Base-by-base conservation (phyloP, 2,329 filamentous ascomycete species). In the Alternaria gansuensis region DNA sequence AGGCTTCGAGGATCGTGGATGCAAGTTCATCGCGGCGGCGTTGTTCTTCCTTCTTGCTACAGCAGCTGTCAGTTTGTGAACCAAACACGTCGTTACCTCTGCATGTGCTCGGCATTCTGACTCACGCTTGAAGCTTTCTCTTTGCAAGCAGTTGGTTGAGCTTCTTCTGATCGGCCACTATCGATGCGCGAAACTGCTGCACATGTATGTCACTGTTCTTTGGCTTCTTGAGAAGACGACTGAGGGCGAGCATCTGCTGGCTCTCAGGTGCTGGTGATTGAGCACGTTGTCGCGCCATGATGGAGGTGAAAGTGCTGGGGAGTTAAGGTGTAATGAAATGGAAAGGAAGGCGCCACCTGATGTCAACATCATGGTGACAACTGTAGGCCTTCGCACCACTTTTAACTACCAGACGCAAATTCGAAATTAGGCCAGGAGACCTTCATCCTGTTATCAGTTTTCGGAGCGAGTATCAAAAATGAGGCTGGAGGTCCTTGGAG, bases 241-340 rank as follows among this genome's bases (percentile, higher is more conserved):
- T 41, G 28, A 72, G 24, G 4, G 63, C 65, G 7, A 68, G 53
- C n/a, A 73, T 57, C 29, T 70, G 61, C 72, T 73, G 73, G 61
- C 66, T 75, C 33, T 71, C 66, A 3, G 67, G 69, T 5, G 6
- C 17, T 21, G 53, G 49, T 14, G 59, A 45, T 7, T 45, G 40
- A 26, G 40, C 40, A 44, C 59, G 62, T 54, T 53, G 62, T 37
- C 62, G 59, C 23, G 65, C 64, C 69, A 71, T 71, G 21, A 17
- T 54, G 28, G 43, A n/a, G 39, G 17, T 36, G 21, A 24, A 31
- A n/a, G 17, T 37, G 51, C n/a, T 34, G 26, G 26, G 33, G 10
- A 14, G 41, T 28, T 10, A 28, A 48, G 28, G 49, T 46, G 34
- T 39, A 24, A 23, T 52, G 29, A 4, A 5, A 17, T 46, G 40